Conservation (phyloP, 208 protist species). For the Crithidia fasciculata region DNA sequence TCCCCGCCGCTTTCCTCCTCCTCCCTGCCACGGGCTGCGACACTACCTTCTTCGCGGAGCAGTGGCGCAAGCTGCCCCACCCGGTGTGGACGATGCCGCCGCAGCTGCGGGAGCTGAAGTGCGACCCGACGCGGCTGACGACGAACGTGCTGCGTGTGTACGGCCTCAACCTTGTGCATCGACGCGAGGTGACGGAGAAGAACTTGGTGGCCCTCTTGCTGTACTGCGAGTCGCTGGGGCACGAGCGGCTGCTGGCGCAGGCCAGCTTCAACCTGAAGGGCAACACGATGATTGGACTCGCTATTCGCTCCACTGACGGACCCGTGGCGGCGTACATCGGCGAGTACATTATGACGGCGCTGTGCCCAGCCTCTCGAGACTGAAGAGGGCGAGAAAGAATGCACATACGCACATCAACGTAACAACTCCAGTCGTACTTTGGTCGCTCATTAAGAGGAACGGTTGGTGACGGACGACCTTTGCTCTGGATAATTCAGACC, state of each 20-base stretch:
- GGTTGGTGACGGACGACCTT: too few species aligned
- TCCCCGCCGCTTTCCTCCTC: conserved; percentile 57
- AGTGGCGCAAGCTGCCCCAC: conserved; percentile 32
- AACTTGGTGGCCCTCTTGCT: conserved; percentile 40
- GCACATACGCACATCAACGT: too few species aligned
- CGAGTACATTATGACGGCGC: conserved; percentile 38
- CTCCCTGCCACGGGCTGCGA: conserved; percentile 56
- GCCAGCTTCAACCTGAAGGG: conserved; percentile 34
- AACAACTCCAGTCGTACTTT: too few species aligned
- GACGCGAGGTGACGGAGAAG: conserved; percentile 24
- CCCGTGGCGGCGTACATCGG: conserved; percentile 54
- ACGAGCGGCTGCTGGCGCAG: conserved; percentile 43
- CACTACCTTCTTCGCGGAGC: conserved; percentile 26
- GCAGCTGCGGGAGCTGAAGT: conserved; percentile 25
- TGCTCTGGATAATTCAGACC: too few species aligned
- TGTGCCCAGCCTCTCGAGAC: conserved; percentile 10
- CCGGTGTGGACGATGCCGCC: conserved; percentile 54
- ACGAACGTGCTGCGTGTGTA: conserved; percentile 60
- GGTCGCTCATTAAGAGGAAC: too few species aligned
- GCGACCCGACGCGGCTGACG: conserved; percentile 31
- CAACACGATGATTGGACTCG: conserved; percentile 35
- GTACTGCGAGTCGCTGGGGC: conserved; percentile 55
- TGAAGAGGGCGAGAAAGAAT: not conserved
- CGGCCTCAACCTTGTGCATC: conserved; percentile 60
- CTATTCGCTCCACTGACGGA: conserved; percentile 45